Base-by-base conservation (phyloP, 2,329 filamentous ascomycete genomes). In the Bertia moriformis region DNA sequence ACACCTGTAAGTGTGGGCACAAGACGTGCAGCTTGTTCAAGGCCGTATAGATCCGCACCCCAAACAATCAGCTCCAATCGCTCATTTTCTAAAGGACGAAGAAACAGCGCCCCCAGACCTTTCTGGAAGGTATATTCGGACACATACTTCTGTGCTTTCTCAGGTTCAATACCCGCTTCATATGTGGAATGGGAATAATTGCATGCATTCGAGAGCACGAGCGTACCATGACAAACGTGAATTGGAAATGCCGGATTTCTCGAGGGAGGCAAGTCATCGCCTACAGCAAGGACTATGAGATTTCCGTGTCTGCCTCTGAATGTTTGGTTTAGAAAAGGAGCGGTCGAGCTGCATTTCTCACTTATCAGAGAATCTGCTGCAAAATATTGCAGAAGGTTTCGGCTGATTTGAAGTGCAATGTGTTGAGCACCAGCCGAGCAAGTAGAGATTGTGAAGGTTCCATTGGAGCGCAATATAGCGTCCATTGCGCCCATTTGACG, bases 361-460 rank as follows among this genome's bases (percentile, higher is more conserved):
- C 52, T 39, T 27, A 73, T 59, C 4, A 52, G 43, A 1, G 63
- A 54, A 45, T 73, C 68, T 14, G 68, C 69, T 33, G 54, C 59
- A 50, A 69, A 71, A 47, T 74, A 74, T 46, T 73, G 69, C 41
- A 66, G 58, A 2, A 73, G 53, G 44, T 73, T 73, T 17, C 68
- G 64, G 18, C 68, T 67, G 20, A 70, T 58, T 44, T 73, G 69
- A 4, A 72, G 47, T 2, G 67, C 67, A 22, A 65, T 44, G n/a
- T 50, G 44, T 4, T 29, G 10, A n/a, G n/a, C n/a, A 10, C 53
- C 44, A 10, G 42, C 27, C 42, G 46, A 39, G 13, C 40, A 39
- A 18, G 36, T 41, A 18, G 52, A 48, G 29, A 72, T 63, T 1
- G 53, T 48, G 41, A 73, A 64, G 2, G 51, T 45, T 13, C 62